Evolutionary conservation across 257 asterid genomes (phyloP).

Genomic region (Forsythia viridissima): DNA sequence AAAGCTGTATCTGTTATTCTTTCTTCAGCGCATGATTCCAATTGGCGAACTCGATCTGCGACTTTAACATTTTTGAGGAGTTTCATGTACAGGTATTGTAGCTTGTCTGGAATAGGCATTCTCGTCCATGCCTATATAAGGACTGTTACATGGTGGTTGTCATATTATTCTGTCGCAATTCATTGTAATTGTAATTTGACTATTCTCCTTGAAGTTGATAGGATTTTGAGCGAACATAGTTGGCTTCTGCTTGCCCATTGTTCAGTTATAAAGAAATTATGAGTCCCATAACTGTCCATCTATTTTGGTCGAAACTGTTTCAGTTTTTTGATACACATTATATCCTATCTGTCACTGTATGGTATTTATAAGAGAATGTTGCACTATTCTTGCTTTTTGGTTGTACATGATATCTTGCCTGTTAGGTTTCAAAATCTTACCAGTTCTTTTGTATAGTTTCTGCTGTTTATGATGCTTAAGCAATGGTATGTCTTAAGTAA

Average conservation of each 20-base stretch:
- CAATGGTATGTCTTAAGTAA: constrained; percentile 17
- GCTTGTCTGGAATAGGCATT: background rate
- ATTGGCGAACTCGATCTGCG: constrained; percentile 97
- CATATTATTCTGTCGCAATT: constrained; percentile 19
- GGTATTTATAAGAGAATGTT: constrained; percentile 7
- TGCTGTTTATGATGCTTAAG: constrained; percentile 14
- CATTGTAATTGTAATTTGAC: background rate
- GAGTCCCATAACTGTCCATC: constrained; percentile 9
- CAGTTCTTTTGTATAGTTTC: constrained; percentile 1
- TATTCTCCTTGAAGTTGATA: constrained; percentile 7
- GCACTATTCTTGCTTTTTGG: constrained; percentile 14
- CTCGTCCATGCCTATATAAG: background rate
- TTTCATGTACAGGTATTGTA: constrained; percentile 88
- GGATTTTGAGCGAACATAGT: constrained; percentile 4
- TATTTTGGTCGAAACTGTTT: background rate
- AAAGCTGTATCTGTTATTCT: constrained; percentile 63
- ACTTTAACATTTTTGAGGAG: constrained; percentile 87
- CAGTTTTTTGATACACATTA: background rate
- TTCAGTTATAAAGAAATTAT: constrained; percentile 7
- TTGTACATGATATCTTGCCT: constrained; percentile 13
- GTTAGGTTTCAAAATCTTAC: constrained; percentile 11
- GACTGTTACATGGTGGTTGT: background rate
- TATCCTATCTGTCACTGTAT: background rate
- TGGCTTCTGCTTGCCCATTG: background rate
- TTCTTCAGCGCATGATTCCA: constrained; percentile 73